Base-by-base conservation (phyloP, 2,329 filamentous ascomycete genomes). In the Monilinia aucupariae region DNA sequence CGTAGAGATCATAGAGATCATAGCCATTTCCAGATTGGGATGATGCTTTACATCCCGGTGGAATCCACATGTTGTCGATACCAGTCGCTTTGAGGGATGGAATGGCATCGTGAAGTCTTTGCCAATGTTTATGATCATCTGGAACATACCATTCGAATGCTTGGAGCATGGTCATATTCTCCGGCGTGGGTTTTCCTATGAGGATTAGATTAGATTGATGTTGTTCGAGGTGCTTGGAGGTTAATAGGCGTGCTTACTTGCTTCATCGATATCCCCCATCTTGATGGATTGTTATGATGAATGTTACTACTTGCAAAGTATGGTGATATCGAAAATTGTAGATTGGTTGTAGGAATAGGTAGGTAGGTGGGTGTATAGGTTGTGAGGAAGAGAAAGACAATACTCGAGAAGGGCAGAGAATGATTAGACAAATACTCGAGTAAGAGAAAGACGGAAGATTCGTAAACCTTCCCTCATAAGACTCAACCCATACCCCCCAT, bases 61-160 rank as follows among this genome's bases (percentile, higher is more conserved):
- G 88, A 7, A 90, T 81, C 87, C 87, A 90, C 39, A 87, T 76
- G 62, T 80, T 80, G 58, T 84, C 81, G 54, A 90, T 78, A 2
- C 87, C 88, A 41, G 85, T 79, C 0, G 78, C 76, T 68, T 84
- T 82, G 2, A 89, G 76, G 3, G 76, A 75, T 0, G 82, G 80
- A 1, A 88, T 70, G 8, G 78, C 78, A 22, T 76, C 75, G 17
- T 76, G 74, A 1, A 89, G 79, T 10, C 85, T 82, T 43, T 78
- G 75, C 82, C 84, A 90, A 74, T 90, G 86, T 54, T 78, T 75
- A 59, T 81, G 74, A 66, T 86, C 82, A 50, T 81, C 80, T 2
- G 85, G 85, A 5, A 85, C 79, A 71, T 90, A 85, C 88, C 88
- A 91, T 76, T 91, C 88, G 71, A 89, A 90, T 15, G 79, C 84